These are phyloP conservation scores for Malania oleifera DNA, from an alignment of 164 flowering plant species.

Conservation along the genomic window DNA sequence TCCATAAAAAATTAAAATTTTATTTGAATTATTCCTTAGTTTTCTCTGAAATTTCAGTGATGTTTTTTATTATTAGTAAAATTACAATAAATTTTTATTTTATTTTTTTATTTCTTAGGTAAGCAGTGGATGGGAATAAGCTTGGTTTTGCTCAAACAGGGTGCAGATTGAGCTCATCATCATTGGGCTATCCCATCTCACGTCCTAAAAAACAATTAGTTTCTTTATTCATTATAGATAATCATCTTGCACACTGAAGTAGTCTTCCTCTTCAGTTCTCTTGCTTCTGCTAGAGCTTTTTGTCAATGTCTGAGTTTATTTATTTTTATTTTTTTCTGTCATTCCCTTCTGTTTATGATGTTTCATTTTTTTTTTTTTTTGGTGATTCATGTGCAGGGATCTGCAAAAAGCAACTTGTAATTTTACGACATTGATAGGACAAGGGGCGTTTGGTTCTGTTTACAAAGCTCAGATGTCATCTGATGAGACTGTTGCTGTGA, in stretches of 20 bases:
- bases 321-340: neutral
- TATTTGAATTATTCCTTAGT: too few relatives aligned
- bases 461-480: slow-evolving; percentile 91
- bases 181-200: too few relatives aligned
- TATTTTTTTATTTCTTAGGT: too few relatives aligned
- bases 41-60: too few relatives aligned
- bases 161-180: too few relatives aligned
- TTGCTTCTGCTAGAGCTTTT: neutral
- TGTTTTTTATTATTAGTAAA: too few relatives aligned
- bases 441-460: slow-evolving; percentile 97
- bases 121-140: too few relatives aligned
- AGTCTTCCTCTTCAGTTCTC: neutral
- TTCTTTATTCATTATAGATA: too few relatives aligned
- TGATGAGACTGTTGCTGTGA: slow-evolving; percentile 94
- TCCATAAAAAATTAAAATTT: too few relatives aligned
- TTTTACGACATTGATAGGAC: slow-evolving; percentile 84
- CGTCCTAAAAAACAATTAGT: too few relatives aligned
- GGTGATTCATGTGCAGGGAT: slow-evolving; percentile 48
- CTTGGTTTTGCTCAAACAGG: too few relatives aligned
- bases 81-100: too few relatives aligned
- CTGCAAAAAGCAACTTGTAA: slow-evolving; percentile 89
- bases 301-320: neutral
- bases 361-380: neutral
- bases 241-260: neutral
- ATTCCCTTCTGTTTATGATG: neutral